Evolutionary conservation across 2,329 filamentous ascomycete species (phyloP).

Genomic region (Xylariaceae sp.): DNA sequence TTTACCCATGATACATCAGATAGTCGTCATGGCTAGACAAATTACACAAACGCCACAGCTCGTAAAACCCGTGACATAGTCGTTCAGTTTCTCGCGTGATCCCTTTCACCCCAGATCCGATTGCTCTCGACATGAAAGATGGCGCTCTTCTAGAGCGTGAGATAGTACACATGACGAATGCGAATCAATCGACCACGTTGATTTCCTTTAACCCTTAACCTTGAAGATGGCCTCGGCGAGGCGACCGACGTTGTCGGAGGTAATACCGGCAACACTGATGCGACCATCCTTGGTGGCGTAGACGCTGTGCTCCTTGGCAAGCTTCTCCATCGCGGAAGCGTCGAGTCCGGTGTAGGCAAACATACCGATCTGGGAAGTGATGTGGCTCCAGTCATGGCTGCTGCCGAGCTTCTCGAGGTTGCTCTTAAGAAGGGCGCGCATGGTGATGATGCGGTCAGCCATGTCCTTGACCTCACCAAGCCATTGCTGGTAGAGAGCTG

Average conservation of each 20-base stretch:
- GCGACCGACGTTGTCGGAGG: constrained; percentile 69
- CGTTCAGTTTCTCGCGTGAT: background rate
- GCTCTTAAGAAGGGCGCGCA: constrained; percentile 89
- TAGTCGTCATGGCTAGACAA: background rate
- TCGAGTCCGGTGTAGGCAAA: constrained; percentile 96
- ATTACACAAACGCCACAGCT: background rate
- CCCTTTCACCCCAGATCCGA: background rate
- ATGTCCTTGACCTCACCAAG: constrained; percentile 94
- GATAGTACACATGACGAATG: constrained; percentile 10
- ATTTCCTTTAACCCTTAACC: constrained; percentile 58
- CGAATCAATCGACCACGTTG: background rate
- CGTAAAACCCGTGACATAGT: background rate
- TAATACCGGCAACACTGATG: constrained; percentile 83
- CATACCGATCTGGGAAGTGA: constrained; percentile 98
- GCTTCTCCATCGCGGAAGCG: constrained; percentile 81
- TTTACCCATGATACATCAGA: background rate
- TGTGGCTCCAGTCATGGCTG: constrained; percentile 98
- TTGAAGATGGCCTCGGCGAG: constrained; percentile 81
- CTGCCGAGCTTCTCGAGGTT: constrained; percentile 93
- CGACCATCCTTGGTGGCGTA: constrained; percentile 93
- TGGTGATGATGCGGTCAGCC: constrained; percentile 98
- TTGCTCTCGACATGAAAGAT: constrained; percentile 2
- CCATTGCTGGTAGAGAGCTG: constrained; percentile 86
- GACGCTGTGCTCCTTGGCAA: constrained; percentile 94
- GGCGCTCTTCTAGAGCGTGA: constrained; percentile 6